phyloP scores from a whole-genome alignment of 768 basidiomycete genomes.

The Brasilioporus rufonigricans region DNA sequence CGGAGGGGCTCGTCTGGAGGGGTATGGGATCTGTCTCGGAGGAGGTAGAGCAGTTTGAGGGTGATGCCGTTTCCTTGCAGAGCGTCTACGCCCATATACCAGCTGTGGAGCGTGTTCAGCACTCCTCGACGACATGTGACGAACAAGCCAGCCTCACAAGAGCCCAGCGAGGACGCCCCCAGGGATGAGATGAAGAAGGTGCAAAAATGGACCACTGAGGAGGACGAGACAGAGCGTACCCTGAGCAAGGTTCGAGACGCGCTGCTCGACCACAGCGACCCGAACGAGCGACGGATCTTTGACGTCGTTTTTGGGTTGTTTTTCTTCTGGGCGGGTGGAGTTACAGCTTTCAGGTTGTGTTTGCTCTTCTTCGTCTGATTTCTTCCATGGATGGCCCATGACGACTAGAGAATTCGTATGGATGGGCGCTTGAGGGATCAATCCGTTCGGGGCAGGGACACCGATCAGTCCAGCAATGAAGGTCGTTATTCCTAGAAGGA shows the following conservation, averaged over 20 bases:
- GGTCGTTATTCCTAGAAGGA: constrained; percentile 86
- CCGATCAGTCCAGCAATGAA: constrained; percentile 87
- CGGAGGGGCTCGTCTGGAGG: constrained; percentile 66
- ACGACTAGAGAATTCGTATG: constrained; percentile 82
- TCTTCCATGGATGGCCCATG: constrained; percentile 47
- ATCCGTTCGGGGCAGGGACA: constrained; percentile 81
- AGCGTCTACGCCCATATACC: constrained; percentile 91
- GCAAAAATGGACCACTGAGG: constrained; percentile 79
- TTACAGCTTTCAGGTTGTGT: neutral
- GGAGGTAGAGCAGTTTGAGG: constrained; percentile 72
- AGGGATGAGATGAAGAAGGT: constrained; percentile 76
- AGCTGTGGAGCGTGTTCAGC: constrained; percentile 39
- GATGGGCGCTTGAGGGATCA: constrained; percentile 89
- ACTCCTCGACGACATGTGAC: neutral
- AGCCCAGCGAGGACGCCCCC: constrained; percentile 81
- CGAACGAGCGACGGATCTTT: constrained; percentile 45
- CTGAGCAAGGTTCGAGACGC: constrained; percentile 88
- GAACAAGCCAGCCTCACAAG: constrained; percentile 52
- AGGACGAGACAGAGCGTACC: constrained; percentile 77
- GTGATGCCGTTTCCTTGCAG: constrained; percentile 83
- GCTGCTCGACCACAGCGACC: constrained; percentile 82
- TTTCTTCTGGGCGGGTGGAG: constrained; percentile 21
- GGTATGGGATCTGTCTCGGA: constrained; percentile 67
- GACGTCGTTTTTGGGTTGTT: constrained; percentile 13
- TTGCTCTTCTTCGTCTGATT: constrained; percentile 39